Evolutionary conservation across 257 asterid genomes (phyloP), one percentile per base, ranked within the genome.

Genomic region (Agastache rugosa): DNA sequence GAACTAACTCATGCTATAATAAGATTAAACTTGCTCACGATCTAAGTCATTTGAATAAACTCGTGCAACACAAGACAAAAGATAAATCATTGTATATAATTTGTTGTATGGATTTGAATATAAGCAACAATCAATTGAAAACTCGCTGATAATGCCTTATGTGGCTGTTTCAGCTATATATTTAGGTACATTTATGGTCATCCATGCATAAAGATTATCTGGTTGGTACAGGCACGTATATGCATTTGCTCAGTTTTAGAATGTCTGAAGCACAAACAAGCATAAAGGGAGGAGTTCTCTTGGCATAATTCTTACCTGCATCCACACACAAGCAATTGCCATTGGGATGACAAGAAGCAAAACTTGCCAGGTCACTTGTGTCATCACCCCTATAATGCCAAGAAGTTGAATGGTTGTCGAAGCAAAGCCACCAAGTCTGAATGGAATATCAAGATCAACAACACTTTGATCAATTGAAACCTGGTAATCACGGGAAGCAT

Each of bases 401-500:
- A 95, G 74, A 75, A 95, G 96, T 81, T 95, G 99, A 80, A 95
- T 95, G 11, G 99, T 95, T n/a, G 99, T 92, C 63, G 99, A 87
- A 76, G 98, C 99, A 82, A 95, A 95, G 74, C 99, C 97, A n/a
- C 99, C 98, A 73, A 95, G 98, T 86, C 99, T 88, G 89, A 95
- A 95, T 69, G 99, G 99, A 83, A 95, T 95, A 80, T 95, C 99
- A 71, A 95, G 99, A 86, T 95, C 99, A 48, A 95, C 94, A 64
- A 95, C 99, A 77, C 98, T 95, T 86, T 92, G 98, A 88, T 95
- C 99, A 75, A 92, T 76, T 8, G 99, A 95, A 31, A 95, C 99
- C 99, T 95, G 91, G 59, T 23, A 82, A 86, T 59, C 77, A 77
- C 41, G 63, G 81, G 50, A 83, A 78, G 59, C 59, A 73, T 79